Base-by-base conservation (phyloP, 331 rosid species). In the Acacia concinna region DNA sequence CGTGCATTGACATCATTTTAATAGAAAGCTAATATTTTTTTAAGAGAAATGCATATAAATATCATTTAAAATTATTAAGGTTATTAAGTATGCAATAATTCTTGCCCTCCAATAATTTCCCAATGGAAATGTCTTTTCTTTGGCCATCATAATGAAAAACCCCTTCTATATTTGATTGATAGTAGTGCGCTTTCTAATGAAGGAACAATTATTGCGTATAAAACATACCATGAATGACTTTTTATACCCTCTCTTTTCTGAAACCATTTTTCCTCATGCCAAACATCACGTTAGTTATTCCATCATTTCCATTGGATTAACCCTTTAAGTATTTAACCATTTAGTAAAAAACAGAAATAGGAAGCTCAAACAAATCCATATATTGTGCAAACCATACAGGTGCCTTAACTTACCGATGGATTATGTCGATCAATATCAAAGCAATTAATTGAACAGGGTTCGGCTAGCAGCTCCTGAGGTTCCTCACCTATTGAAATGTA, bases 401-500 rank as follows among this genome's bases (percentile, higher is more conserved):
- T 37, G 27, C 35, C 44, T 28, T 35, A 20, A 90, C 98, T 91
- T 79, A 95, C 99, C 8, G 86, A 88, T 57, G 97, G 96, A 83
- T 86, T 86, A 80, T 95, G 87, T 35, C 74, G 87, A 71, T 95
- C 97, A 74, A 95, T 90, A 77, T 95, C 97, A 21, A 95, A 91
- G 87, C 97, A 87, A 76, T 95, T 93, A 83, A 95, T 93, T 74
- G 98, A 96, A 68, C 99, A 90, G 63, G 99, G 96, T 89, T 95
- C 99, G 54, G 96, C 92, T 68, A 90, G 83, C 73, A 95, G 89
- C 86, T 93, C 97, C 68, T 86, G 44, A 32, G 96, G 90, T 73
- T 90, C 93, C 89, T 89, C 93, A 23, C 93, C 98, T 95, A 60
- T 37, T 49, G 82, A 76, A 23, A 68, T 27, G 68, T 37, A 71